Evolutionary conservation across 164 flowering plant genomes (phyloP), one percentile per base, ranked within the genome.

Genomic region (Euptelea pleiosperma): DNA sequence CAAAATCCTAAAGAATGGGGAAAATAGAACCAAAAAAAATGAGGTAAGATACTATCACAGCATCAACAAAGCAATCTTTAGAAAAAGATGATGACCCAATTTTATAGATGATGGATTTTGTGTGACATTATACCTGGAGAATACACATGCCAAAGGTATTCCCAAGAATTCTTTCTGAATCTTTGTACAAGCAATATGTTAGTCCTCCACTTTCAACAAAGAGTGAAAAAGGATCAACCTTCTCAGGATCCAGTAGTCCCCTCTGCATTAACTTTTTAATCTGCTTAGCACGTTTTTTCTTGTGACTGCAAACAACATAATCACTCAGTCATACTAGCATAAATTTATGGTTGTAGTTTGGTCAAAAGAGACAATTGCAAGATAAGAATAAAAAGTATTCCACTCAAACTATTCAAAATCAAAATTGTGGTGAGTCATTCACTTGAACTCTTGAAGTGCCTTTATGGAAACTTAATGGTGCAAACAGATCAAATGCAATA

Each of bases 121-220:
- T 10, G 39, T 21, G 8, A 22, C 15, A 67, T 15, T 40, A 25
- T 58, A 94, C 99, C 97, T 94, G 96, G 43, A 94, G 79, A 62
- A 94, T 74, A 62, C 97, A 94, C 97, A 94, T 91, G 58, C 96
- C 92, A 72, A 80, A 91, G 8, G 99, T 94, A 69, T 81, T 86
- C 29, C 99, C 99, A 34, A 94, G 95, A 67, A 91, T 69, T 61
- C 94, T 83, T 63, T 93, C 97, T 2, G 96, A 87, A 70, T 93
- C 95, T 73, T 79, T 88, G 73, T 94, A 94, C 66, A 79, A 62
- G 74, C 99, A 91, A 63, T 86, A 87, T 3, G 86, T 82, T 52
- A 94, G 19, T 18, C 76, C 87, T 22, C 77, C 90, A 53, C 74
- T 86, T 66, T 83, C 95, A 69, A 88, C 47, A 74, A 93, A 93